Conservation (phyloP, 768 basidiomycete species). For the Tylopilus sp. region DNA sequence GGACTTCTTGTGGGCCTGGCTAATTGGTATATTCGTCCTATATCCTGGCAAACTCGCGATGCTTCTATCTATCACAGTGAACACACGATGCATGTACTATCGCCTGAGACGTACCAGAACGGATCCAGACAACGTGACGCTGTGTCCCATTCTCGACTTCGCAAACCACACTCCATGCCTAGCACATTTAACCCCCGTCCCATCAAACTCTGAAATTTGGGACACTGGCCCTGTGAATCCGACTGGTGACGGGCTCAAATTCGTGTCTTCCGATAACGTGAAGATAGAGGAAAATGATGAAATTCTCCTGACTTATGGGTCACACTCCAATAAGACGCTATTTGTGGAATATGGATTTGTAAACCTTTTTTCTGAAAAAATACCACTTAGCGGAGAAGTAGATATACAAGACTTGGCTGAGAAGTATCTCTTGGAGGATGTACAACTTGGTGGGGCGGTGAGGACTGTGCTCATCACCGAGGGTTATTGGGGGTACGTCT, state of each 20-base stretch:
- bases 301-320: conserved; percentile 75
- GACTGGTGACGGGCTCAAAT: conserved; percentile 46
- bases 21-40: conserved; percentile 59
- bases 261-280: conserved; percentile 45
- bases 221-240: conserved; percentile 33
- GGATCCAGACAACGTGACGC: conserved; percentile 73
- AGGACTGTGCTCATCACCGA: conserved; percentile 52
- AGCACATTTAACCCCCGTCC: conserved; percentile 43
- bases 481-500: conserved; percentile 83
- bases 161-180: conserved; percentile 65
- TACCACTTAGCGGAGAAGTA: conserved; percentile 46
- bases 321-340: conserved; percentile 71
- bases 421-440: conserved; percentile 45
- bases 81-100: conserved; percentile 86
- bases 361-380: conserved; percentile 33
- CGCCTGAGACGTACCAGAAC: conserved; percentile 47
- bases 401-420: conserved; percentile 58
- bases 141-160: conserved; percentile 90
- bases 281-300: conserved; percentile 54
- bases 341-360: conserved; percentile 93
- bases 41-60: conserved; percentile 3
- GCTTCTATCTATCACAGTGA: conserved; percentile 50
- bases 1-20: conserved; percentile 86
- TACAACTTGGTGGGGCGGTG: conserved; percentile 42
- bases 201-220: conserved; percentile 36